Percentiles rank a stretch among this genome's conserved stretches.
phyloP scores from a whole-genome alignment of 768 basidiomycete species.

The Panus rudis region DNA sequence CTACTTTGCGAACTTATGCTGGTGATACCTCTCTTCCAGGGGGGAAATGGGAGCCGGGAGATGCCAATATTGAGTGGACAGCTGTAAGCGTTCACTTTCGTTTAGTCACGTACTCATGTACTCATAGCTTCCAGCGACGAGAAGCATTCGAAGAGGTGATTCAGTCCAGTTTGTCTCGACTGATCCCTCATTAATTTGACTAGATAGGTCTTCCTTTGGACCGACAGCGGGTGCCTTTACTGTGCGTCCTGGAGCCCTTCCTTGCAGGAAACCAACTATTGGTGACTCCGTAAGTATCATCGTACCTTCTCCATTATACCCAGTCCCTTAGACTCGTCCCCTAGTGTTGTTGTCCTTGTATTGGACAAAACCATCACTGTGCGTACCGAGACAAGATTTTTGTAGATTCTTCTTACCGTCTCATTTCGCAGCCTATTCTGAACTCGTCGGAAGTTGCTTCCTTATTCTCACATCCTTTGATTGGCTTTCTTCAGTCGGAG shows the following conservation, averaged over 20 bases:
- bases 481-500: constrained; percentile 57
- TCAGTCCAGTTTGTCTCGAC: background rate
- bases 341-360: constrained; percentile 79
- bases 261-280: constrained; percentile 64
- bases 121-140: constrained; percentile 44
- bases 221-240: constrained; percentile 56
- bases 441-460: constrained; percentile 73
- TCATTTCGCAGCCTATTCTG: constrained; percentile 55
- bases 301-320: background rate
- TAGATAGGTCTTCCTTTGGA: constrained; percentile 84
- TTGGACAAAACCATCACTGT: constrained; percentile 73
- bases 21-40: constrained; percentile 88
- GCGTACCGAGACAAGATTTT: constrained; percentile 11
- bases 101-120: background rate
- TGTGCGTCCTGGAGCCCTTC: constrained; percentile 78
- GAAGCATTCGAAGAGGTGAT: constrained; percentile 95
- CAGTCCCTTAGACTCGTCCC: no score
- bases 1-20: constrained; percentile 67
- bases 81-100: constrained; percentile 47
- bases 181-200: constrained; percentile 1
- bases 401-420: background rate
- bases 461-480: constrained; percentile 82
- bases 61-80: constrained; percentile 67
- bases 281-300: constrained; percentile 72
- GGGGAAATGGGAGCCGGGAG: constrained; percentile 68